Conservation (phyloP, 2,329 filamentous ascomycete genomes). For the Talaromyces sp. region DNA sequence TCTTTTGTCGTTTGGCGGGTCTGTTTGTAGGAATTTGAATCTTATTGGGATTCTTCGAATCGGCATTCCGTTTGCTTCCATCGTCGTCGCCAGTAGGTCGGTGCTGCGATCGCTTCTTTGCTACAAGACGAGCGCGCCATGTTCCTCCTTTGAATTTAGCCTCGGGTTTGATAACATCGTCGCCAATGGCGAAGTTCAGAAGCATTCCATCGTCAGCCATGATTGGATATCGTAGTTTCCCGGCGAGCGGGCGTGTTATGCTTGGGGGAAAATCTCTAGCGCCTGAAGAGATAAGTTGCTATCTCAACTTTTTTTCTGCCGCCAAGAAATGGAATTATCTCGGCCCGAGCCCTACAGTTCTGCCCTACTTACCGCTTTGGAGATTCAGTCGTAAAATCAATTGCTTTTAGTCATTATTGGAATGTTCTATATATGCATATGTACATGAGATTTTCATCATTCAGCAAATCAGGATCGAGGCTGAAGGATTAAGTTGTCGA, state of each 20-base stretch:
- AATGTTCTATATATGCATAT: not conserved
- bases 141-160: constrained; percentile 80
- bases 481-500: constrained; percentile 84
- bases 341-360: constrained; percentile 34
- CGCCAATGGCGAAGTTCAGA: constrained; percentile 82
- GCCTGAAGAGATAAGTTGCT: constrained; percentile 13
- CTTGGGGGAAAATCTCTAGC: constrained; percentile 5
- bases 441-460: not conserved
- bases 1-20: constrained; percentile 46
- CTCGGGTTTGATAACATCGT: constrained; percentile 64
- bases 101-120: constrained; percentile 68
- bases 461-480: constrained; percentile 22
- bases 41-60: constrained; percentile 38
- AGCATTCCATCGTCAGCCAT: constrained; percentile 98
- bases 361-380: constrained; percentile 36
- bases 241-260: constrained; percentile 5
- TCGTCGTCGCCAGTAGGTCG: constrained; percentile 34
- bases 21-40: constrained; percentile 34
- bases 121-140: constrained; percentile 86
- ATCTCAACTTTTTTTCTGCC: constrained; percentile 30
- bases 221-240: constrained; percentile 14
- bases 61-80: constrained; percentile 15
- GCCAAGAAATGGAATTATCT: constrained; percentile 32
- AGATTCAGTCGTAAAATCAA: not conserved
- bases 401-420: not conserved